Evolutionary conservation across 148 eudicot species (phyloP).

Genomic region (Camellia lanceoleosa): DNA sequence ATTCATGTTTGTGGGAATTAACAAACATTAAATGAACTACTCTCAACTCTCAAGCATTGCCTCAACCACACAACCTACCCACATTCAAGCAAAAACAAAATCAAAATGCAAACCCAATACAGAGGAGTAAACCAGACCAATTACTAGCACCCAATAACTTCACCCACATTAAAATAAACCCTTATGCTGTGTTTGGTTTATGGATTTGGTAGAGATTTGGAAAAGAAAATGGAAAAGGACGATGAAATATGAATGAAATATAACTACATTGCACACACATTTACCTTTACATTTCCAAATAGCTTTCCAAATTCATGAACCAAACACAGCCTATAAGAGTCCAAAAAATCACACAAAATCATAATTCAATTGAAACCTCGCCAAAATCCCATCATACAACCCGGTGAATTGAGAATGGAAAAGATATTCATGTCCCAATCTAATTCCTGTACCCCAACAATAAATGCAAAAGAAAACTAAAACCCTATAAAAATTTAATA

Average conservation of each 20-base stretch:
- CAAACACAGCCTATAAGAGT: neutral
- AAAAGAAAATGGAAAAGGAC: too few species aligned
- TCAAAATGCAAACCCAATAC: neutral
- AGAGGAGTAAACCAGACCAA: neutral
- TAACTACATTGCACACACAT: too few species aligned
- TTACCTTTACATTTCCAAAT: too few species aligned
- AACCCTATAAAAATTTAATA: neutral
- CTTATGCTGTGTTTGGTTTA: neutral
- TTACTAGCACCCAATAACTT: neutral
- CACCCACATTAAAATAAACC: neutral
- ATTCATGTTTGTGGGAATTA: neutral
- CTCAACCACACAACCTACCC: constrained; percentile 3
- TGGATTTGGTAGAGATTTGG: too few species aligned
- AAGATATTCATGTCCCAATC: neutral
- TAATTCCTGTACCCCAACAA: neutral
- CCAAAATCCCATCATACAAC: neutral
- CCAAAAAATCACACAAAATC: neutral
- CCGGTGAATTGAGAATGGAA: neutral
- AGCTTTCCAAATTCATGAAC: too few species aligned
- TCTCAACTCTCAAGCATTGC: constrained; percentile 1
- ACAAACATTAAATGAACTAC: neutral
- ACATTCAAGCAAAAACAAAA: neutral
- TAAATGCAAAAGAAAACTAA: neutral
- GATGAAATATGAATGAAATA: too few species aligned
- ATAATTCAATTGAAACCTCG: neutral